Conservation (phyloP, 345 rosid genomes). For the Gossypium bickii region DNA sequence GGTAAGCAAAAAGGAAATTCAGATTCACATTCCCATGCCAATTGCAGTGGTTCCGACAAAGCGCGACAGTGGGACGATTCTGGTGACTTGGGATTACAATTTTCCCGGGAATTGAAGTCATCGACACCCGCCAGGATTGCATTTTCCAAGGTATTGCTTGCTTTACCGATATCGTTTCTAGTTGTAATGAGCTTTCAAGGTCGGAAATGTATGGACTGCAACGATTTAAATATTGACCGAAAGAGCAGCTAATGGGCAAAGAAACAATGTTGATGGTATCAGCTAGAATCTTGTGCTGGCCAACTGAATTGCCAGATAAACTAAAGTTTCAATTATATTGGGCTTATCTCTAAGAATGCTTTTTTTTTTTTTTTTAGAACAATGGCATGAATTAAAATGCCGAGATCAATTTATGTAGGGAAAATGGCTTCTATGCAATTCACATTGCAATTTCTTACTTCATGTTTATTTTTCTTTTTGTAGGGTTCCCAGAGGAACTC, state of each 20-base stretch:
- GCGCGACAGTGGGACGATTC: conserved; percentile 21
- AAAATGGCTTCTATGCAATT: too few species aligned
- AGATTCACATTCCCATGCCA: conserved; percentile 10
- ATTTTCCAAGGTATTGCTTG: conserved; percentile 39
- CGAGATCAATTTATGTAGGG: too few species aligned
- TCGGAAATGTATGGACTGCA: not conserved
- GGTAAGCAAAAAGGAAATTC: conserved; percentile 28
- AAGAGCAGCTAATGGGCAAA: not conserved
- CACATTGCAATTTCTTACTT: not conserved
- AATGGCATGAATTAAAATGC: not conserved
- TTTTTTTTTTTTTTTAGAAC: not conserved
- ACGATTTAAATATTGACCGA: not conserved
- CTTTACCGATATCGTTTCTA: not conserved
- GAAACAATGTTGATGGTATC: not conserved
- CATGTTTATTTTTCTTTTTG: not conserved
- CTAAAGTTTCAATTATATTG: not conserved
- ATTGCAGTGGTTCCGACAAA: conserved; percentile 17
- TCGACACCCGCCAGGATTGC: conserved; percentile 36
- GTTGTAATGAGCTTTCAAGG: not conserved
- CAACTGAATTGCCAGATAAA: not conserved
- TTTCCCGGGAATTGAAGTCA: conserved; percentile 55
- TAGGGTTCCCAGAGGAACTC: conserved; percentile 37
- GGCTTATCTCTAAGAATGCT: not conserved
- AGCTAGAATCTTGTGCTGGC: not conserved
- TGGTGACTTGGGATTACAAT: conserved; percentile 26